A percentile compares a stretch with the other conserved stretches of the same genome.
These are phyloP conservation scores for Geotrichum siamense DNA, from an alignment of 1,139 yeast species.

Conservation along the genomic window DNA sequence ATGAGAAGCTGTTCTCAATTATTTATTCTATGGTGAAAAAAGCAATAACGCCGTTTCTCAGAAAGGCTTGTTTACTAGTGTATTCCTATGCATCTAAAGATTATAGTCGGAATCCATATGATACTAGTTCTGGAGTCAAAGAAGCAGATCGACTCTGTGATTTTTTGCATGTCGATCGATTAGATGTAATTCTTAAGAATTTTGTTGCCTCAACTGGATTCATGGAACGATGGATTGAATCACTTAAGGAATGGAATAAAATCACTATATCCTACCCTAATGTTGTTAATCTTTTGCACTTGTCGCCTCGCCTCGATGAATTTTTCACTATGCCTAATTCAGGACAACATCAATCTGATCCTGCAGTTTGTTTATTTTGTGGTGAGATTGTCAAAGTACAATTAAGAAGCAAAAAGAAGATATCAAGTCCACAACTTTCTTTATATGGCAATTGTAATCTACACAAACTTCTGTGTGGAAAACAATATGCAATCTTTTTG, in stretches of 20 bases:
- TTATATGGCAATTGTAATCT: slow-evolving; percentile 35
- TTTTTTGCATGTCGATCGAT: slow-evolving; percentile 46
- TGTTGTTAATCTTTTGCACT: slow-evolving; percentile 46
- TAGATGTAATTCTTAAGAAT: slow-evolving; percentile 30
- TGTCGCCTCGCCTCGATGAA: slow-evolving; percentile 63
- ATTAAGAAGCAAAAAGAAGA: slow-evolving; percentile 44
- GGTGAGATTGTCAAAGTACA: slow-evolving; percentile 66
- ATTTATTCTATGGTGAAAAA: slow-evolving; percentile 52
- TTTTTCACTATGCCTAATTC: slow-evolving; percentile 41
- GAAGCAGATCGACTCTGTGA: slow-evolving; percentile 56
- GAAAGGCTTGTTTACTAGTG: slow-evolving; percentile 58
- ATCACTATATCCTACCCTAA: slow-evolving; percentile 57
- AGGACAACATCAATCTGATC: slow-evolving; percentile 43
- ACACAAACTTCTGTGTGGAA: slow-evolving; percentile 44
- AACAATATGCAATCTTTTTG: slow-evolving; percentile 68
- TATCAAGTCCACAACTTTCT: slow-evolving; percentile 17
- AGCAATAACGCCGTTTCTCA: slow-evolving; percentile 56
- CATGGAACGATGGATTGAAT: slow-evolving; percentile 5
- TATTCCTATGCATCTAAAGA: slow-evolving; percentile 51
- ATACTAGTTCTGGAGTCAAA: slow-evolving; percentile 29
- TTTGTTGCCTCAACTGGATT: slow-evolving; percentile 4
- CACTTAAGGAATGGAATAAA: slow-evolving; percentile 6
- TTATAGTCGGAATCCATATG: slow-evolving; percentile 38
- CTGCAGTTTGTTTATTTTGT: slow-evolving; percentile 84
- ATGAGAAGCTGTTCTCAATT: slow-evolving; percentile 10